Evolutionary conservation across 1,139 yeast genomes (phyloP).

Genomic region (Neolecta irregularis): DNA sequence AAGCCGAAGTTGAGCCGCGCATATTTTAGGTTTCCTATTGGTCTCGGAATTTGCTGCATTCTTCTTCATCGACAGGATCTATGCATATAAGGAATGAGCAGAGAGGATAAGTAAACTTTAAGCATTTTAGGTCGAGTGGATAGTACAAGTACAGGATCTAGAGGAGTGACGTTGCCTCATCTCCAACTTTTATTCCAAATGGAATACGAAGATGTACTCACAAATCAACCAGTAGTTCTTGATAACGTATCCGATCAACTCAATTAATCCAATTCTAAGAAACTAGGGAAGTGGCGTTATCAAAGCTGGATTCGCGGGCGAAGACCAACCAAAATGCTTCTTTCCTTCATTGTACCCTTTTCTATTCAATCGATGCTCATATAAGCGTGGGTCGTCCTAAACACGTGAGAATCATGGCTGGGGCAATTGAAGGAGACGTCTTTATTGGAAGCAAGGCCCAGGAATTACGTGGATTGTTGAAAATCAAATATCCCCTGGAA

Average conservation of each 20-base stretch:
- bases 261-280: neutral
- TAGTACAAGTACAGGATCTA: no score
- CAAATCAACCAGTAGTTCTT: conserved; percentile 9
- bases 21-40: conserved; percentile 31
- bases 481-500: conserved; percentile 53
- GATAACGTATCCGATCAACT: neutral
- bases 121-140: conserved; percentile 1
- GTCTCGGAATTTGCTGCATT: no score
- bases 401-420: conserved; percentile 74
- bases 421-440: conserved; percentile 45
- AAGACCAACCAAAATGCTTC: conserved; percentile 54
- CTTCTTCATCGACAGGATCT: no score
- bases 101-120: no score
- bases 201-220: neutral
- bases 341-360: conserved; percentile 30
- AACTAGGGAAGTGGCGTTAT: conserved; percentile 71
- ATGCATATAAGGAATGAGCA: no score
- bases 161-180: neutral
- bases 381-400: conserved; percentile 64
- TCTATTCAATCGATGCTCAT: neutral
- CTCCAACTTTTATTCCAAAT: no score
- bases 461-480: conserved; percentile 55
- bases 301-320: conserved; percentile 90
- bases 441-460: conserved; percentile 69
- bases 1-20: conserved; percentile 32